Percentiles rank a stretch among this genome's conserved stretches.
Conservation (phyloP, 2,329 filamentous ascomycete genomes). For the Davidsoniella neocaledoniae region DNA sequence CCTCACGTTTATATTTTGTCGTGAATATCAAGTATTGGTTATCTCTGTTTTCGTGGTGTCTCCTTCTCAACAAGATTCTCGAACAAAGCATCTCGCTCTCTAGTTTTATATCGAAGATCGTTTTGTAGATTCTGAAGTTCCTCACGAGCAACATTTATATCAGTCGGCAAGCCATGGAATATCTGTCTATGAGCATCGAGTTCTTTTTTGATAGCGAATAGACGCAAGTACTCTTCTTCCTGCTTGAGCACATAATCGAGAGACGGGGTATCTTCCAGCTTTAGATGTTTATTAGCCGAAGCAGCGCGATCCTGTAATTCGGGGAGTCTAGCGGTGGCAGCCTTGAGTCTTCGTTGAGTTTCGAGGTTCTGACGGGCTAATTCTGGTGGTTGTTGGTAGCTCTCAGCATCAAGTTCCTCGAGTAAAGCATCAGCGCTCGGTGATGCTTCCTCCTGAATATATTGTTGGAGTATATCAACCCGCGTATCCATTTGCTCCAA, state of each 20-base stretch:
- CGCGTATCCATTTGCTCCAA: conserved; percentile 39
- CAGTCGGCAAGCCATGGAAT: conserved; percentile 58
- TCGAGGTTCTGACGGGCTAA: conserved; percentile 58
- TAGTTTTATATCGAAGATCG: conserved; percentile 44
- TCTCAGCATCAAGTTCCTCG: conserved; percentile 24
- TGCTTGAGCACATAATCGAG: conserved; percentile 1
- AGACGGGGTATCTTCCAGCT: conserved; percentile 1
- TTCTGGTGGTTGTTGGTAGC: conserved; percentile 37
- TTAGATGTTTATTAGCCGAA: background rate
- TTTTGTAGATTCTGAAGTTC: conserved; percentile 51
- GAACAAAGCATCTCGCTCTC: conserved; percentile 55
- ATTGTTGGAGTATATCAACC: conserved; percentile 36
- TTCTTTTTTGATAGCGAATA: conserved; percentile 41
- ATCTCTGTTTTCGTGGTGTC: conserved; percentile 10
- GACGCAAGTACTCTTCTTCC: conserved; percentile 18
- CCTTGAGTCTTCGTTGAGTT: conserved; percentile 52
- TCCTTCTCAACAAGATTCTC: conserved; percentile 51
- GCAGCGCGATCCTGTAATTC: conserved; percentile 32
- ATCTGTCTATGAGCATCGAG: conserved; percentile 45
- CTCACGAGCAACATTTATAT: conserved; percentile 49
- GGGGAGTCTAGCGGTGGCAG: conserved; percentile 46
- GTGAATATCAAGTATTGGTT: no score
- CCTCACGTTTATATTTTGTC: no score
- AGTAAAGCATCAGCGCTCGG: conserved; percentile 24
- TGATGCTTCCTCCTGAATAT: conserved; percentile 35